Conservation (phyloP, 768 basidiomycete genomes). For the Russula brevipes region DNA sequence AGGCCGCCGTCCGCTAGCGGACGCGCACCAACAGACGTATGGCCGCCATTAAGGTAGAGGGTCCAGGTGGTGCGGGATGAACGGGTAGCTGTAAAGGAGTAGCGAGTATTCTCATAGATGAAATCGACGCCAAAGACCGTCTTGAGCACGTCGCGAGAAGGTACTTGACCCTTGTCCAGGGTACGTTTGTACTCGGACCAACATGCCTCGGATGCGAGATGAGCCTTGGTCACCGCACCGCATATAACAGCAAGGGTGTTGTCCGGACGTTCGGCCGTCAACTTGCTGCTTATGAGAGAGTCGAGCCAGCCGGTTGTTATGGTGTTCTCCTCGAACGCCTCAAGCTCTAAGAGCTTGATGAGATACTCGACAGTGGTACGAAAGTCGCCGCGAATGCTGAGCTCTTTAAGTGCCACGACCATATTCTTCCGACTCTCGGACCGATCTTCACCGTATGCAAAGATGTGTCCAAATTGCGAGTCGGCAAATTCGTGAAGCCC, state of each 20-base stretch:
- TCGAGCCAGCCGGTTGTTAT: conserved; percentile 99
- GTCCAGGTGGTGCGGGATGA: conserved; percentile 88
- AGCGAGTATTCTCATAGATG: conserved; percentile 93
- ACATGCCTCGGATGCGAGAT: conserved; percentile 84
- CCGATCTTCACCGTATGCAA: conserved; percentile 96
- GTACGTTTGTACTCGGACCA: conserved; percentile 91
- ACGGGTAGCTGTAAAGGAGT: conserved; percentile 91
- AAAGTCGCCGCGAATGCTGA: conserved; percentile 98
- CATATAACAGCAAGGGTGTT: conserved; percentile 89
- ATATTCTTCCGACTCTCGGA: conserved; percentile 96
- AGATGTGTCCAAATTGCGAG: conserved; percentile 99
- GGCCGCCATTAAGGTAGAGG: conserved; percentile 92
- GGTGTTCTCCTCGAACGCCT: conserved; percentile 94
- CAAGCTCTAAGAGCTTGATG: conserved; percentile 93
- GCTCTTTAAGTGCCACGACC: conserved; percentile 97
- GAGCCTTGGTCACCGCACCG: conserved; percentile 93
- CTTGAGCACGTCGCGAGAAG: conserved; percentile 88
- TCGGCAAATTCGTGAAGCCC: conserved; percentile 99
- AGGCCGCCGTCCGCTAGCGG: conserved; percentile 94
- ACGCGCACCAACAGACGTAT: conserved; percentile 87
- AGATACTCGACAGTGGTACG: conserved; percentile 98
- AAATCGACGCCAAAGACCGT: conserved; percentile 97
- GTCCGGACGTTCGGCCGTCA: conserved; percentile 96
- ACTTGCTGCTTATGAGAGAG: conserved; percentile 91
- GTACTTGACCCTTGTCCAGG: conserved; percentile 97